A percentile compares a stretch with the other conserved stretches of the same genome.
Evolutionary conservation across 78 protist species (phyloP).

Genomic region (Protostelium mycophagum): DNA sequence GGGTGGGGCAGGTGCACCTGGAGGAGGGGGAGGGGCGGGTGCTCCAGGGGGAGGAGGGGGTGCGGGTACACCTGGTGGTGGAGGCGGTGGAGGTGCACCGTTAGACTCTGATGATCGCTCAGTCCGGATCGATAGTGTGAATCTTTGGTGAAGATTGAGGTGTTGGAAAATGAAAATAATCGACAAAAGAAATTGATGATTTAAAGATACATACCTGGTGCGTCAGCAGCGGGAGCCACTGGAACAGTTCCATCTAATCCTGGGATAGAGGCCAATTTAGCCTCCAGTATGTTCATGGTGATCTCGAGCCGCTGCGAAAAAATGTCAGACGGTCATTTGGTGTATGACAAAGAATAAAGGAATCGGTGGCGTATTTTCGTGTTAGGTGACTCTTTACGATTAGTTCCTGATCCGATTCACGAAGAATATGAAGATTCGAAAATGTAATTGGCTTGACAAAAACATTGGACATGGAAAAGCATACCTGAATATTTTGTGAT

Average conservation of each 20-base stretch:
- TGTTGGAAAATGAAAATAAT: not conserved
- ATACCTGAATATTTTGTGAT: not conserved
- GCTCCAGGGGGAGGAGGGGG: constrained; percentile 8
- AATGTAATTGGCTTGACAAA: not conserved
- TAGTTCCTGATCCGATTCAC: no score
- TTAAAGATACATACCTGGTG: constrained; percentile 9
- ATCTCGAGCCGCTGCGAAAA: constrained; percentile 34
- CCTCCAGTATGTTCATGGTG: constrained; percentile 47
- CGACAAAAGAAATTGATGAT: not conserved
- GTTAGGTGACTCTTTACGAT: no score
- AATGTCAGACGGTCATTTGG: no score
- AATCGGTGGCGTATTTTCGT: no score
- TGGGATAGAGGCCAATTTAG: constrained; percentile 43
- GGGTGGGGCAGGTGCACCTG: not conserved
- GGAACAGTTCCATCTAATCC: constrained; percentile 62
- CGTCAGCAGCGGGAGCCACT: not conserved
- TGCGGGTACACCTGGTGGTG: constrained; percentile 27
- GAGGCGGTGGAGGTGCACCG: constrained; percentile 48
- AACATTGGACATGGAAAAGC: not conserved
- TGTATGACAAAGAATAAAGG: no score
- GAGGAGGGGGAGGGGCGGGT: constrained; percentile 19
- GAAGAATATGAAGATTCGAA: no score
- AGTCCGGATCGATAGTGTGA: constrained; percentile 7
- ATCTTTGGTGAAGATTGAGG: not conserved
- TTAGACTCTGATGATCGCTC: not conserved